Percentiles rank a stretch among this genome's conserved stretches.
phyloP scores from a whole-genome alignment of 257 asterid genomes.

The Osmanthus fragrans region DNA sequence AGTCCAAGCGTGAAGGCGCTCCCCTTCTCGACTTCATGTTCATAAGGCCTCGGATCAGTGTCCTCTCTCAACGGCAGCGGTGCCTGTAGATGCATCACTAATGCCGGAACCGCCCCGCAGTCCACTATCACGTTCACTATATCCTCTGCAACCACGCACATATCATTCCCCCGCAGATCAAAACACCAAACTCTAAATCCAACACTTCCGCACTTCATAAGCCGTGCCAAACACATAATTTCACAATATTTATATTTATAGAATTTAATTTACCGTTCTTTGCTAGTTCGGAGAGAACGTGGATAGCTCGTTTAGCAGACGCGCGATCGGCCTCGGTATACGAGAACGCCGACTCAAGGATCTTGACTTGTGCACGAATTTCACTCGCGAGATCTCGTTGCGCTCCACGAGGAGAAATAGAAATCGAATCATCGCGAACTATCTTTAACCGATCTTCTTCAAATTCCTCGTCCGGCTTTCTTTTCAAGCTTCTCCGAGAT shows the following conservation, averaged over 20 bases:
- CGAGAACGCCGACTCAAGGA: conserved; percentile 52
- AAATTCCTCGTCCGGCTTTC: conserved; percentile 67
- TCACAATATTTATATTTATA: neutral
- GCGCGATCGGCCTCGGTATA: conserved; percentile 58
- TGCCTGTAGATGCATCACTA: conserved; percentile 78
- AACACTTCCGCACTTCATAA: neutral
- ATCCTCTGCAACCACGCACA: conserved; percentile 71
- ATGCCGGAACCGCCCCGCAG: conserved; percentile 82
- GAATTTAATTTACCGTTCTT: conserved; percentile 51
- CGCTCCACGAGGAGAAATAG: conserved; percentile 41
- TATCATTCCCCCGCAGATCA: conserved; percentile 27
- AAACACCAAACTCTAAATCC: conserved; percentile 24
- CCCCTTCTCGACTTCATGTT: conserved; percentile 98
- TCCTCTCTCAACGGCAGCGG: conserved; percentile 53
- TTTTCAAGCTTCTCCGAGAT: conserved; percentile 73
- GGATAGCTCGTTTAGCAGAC: conserved; percentile 61
- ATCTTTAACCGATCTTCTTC: conserved; percentile 56
- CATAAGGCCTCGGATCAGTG: conserved; percentile 44
- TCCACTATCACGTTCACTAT: conserved; percentile 82
- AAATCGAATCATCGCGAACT: conserved; percentile 39
- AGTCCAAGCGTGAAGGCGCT: conserved; percentile 98
- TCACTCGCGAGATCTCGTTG: conserved; percentile 67
- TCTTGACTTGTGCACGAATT: conserved; percentile 63
- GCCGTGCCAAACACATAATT: neutral
- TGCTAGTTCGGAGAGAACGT: conserved; percentile 68